Evolutionary conservation across 2,329 filamentous ascomycete species (phyloP).

Genomic region (Aureobasidium sp.): DNA sequence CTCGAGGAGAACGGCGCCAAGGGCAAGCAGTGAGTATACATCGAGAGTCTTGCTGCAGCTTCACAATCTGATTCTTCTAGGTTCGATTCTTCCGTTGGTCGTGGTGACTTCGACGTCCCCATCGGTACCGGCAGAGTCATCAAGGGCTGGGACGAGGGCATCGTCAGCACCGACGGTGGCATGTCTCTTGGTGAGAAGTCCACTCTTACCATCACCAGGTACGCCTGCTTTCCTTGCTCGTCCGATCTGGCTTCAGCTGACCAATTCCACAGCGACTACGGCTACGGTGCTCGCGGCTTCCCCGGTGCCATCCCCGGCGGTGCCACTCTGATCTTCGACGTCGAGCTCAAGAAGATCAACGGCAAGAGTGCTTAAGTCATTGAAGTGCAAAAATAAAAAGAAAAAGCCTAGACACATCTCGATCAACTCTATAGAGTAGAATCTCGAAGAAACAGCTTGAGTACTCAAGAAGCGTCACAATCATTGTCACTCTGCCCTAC

Average conservation of each 20-base stretch:
- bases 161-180: slow-evolving; percentile 44
- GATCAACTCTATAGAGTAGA: neutral
- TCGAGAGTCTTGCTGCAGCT: neutral
- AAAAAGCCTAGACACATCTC: neutral
- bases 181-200: slow-evolving; percentile 93
- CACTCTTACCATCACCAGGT: slow-evolving; percentile 73
- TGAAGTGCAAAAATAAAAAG: neutral
- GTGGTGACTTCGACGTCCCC: slow-evolving; percentile 64
- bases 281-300: slow-evolving; percentile 63
- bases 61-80: slow-evolving; percentile 39
- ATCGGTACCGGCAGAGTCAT: slow-evolving; percentile 87
- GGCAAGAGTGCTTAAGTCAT: slow-evolving; percentile 36
- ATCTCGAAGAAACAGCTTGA: neutral
- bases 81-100: slow-evolving; percentile 80
- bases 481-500: neutral
- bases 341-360: slow-evolving; percentile 60
- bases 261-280: slow-evolving; percentile 49
- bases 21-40: slow-evolving; percentile 62
- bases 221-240: slow-evolving; percentile 29
- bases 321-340: slow-evolving; percentile 71
- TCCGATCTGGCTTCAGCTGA: neutral
- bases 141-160: slow-evolving; percentile 65
- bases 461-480: neutral
- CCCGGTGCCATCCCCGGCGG: slow-evolving; percentile 68
- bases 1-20: slow-evolving; percentile 63